Evolutionary conservation across 169 alveolate species (phyloP), one percentile per base, ranked within the genome.

Genomic region (Toxoplasma gondii): DNA sequence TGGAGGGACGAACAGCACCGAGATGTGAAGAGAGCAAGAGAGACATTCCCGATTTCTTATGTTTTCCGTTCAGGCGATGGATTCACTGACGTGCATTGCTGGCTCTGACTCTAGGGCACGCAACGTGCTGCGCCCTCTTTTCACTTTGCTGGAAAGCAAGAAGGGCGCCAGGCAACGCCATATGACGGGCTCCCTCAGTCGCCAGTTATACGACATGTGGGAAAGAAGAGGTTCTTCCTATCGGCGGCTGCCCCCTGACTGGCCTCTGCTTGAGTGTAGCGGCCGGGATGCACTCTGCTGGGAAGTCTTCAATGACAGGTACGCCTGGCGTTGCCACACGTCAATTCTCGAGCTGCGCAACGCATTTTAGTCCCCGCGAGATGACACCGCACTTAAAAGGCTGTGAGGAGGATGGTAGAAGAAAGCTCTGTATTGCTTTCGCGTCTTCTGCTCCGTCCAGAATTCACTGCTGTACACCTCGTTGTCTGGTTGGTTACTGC

Each of bases 281-380:
- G 92, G 92, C 27, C 88, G 92, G 17, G 92, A 92, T 45, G 83
- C 92, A 1, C 92, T 92, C 41, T 36, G 92, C 54, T 92, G 94
- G 88, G 70, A 41, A 10, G 94, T 92, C 38, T 45, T 92, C 70
- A 92, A 92, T 31, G 94, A 92, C 88, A 92, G 94, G 94, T 92
- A 45, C 39, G 81, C 64, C 9, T 45, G 43, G 44, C 45, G 31
- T 17, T 29, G 64, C 58, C 12, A 12, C 58, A 0, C n/a, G 16
- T 12, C 22, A 49, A 7, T 49, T 49, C 58, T 49, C 58, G 58
- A 12, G 58, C 12, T 49, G 58, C 58, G 12, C 12, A 49, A 49
- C 12, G 58, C 58, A 49, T 4, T 49, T 49, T 49, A 4, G 58
- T 49, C 58, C 58, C 58, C 58, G 58, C 58, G 22, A 49, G 82